Evolutionary conservation across 2,329 filamentous ascomycete species (phyloP), one percentile per base, ranked within the genome.

Genomic region (Penicillium sp.): DNA sequence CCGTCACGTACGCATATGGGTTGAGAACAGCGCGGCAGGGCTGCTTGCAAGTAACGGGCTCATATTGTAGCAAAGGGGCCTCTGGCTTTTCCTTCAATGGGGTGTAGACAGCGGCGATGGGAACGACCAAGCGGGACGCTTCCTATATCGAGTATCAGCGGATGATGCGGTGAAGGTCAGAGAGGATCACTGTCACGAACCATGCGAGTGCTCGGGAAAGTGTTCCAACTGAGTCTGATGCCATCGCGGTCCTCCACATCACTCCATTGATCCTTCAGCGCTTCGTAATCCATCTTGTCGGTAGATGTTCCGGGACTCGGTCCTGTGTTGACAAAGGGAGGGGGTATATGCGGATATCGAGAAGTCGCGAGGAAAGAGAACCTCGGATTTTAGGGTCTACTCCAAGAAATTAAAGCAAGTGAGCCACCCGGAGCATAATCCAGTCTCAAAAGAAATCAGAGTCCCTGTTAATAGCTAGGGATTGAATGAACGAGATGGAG

Each of bases 131-230:
- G 61, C 93, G 86, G 59, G 92, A 96, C 56, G 93, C 93, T 87
- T 97, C 93, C 90, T 96, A 69, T 64, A 58, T 66, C 63, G 60
- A 67, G 61, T 67, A 62, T 77, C 61, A 73, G 66, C 65, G 55
- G 59, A 60, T 59, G 49, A 62, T 53, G 53, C 45, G 61, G 58
- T 53, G 47, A 51, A 58, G 58, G 44, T 42, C 36, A 53, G 35
- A 45, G 33, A 25, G 50, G 35, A 55, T 55, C 61, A 49, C 50
- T 38, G 59, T 48, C 56, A 79, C 84, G 68, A 69, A 91, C 93
- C 92, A 99, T 97, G 75, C 94, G 91, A 72, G 93, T 93, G 81
- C 93, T 97, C 49, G 94, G 94, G 72, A 99, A 96, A 61, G 96
- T 96, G 75, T 99, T 99, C 94, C 94, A 99, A 79, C 93, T 97